Evolutionary conservation across 106 monocot species (phyloP).

Genomic region (Dioscorea dumetorum): DNA sequence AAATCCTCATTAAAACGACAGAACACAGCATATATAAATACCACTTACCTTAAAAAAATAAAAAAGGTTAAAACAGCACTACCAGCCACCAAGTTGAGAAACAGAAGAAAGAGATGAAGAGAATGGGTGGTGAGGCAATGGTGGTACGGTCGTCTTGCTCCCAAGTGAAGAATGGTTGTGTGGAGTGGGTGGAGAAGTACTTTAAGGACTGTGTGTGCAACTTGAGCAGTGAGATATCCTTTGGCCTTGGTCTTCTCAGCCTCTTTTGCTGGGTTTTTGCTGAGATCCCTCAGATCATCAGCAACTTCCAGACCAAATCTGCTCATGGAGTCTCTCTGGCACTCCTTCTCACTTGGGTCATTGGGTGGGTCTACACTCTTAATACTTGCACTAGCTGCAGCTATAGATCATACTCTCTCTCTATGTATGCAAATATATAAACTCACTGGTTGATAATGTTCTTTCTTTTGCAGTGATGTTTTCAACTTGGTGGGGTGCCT

Average conservation of each 20-base stretch:
- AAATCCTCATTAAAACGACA: no score
- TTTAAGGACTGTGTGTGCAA: conserved; percentile 55
- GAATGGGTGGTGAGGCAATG: not conserved
- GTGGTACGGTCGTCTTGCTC: conserved; percentile 12
- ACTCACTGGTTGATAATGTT: not conserved
- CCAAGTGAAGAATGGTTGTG: conserved; percentile 23
- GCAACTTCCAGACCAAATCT: conserved; percentile 72
- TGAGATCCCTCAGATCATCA: conserved; percentile 74
- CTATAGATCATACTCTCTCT: no score
- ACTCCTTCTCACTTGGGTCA: conserved; percentile 64
- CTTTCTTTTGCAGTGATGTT: conserved; percentile 37
- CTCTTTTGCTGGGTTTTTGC: conserved; percentile 57
- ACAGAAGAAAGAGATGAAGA: no score
- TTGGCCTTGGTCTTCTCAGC: conserved; percentile 45
- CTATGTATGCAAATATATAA: no score
- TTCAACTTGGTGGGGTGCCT: conserved; percentile 71
- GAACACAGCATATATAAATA: no score
- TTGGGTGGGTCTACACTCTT: conserved; percentile 26
- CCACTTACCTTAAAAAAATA: no score
- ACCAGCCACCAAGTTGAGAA: no score
- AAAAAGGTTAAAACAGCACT: no score
- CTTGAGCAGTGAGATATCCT: conserved; percentile 33
- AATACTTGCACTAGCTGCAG: no score
- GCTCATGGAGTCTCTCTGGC: conserved; percentile 59
- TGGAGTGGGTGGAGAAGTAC: conserved; percentile 48